These are phyloP conservation scores for Cercospora berteroae DNA, from an alignment of 2,329 filamentous ascomycete genomes.

Conservation along the genomic window DNA sequence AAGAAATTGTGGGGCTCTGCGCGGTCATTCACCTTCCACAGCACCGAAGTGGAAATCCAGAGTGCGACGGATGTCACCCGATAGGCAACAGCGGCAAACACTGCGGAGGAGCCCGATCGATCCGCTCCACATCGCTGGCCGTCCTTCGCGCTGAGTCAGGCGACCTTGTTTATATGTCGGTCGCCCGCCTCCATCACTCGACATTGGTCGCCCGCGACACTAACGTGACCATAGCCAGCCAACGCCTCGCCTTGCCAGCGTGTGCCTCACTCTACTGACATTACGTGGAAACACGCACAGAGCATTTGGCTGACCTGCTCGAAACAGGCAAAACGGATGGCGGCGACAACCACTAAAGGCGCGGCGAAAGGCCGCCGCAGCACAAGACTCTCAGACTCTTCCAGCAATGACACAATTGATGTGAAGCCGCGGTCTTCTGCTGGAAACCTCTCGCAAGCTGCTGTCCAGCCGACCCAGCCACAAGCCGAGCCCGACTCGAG, in stretches of 20 bases:
- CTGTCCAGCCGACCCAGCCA: not conserved
- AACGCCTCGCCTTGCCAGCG: not conserved
- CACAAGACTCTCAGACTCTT: conserved; percentile 13
- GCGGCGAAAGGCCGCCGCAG: not conserved
- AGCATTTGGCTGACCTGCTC: not conserved
- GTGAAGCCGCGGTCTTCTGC: conserved; percentile 16
- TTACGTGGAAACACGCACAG: not conserved
- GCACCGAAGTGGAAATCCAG: not conserved
- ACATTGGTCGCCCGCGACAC: not conserved
- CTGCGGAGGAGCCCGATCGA: not conserved
- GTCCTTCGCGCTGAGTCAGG: not conserved
- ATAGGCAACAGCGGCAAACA: not conserved
- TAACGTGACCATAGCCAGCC: not conserved
- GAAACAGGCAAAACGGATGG: conserved; percentile 4
- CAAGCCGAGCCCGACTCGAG: not conserved
- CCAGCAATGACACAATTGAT: conserved; percentile 18
- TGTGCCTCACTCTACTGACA: not conserved
- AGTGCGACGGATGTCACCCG: not conserved
- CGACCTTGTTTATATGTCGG: not conserved
- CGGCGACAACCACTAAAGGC: not conserved
- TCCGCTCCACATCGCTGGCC: not conserved
- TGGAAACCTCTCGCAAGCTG: not conserved
- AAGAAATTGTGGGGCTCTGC: not conserved
- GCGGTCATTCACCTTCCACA: not conserved
- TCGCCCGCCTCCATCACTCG: not conserved